phyloP scores from a whole-genome alignment of 768 basidiomycete species.

The Floccularia luteovirens region DNA sequence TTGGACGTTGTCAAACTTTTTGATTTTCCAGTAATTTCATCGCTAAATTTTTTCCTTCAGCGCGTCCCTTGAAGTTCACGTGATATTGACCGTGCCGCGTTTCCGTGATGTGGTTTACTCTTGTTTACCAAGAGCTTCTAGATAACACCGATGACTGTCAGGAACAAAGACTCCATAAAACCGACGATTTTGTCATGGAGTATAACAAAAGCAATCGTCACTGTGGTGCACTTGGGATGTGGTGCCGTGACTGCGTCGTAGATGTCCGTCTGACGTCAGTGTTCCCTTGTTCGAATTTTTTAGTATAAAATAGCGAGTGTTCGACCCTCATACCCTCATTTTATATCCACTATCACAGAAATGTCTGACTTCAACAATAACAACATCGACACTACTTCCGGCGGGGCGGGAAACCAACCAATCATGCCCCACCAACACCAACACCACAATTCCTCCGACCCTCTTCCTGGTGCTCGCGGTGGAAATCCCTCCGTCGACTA shows the following conservation, averaged over 20 bases:
- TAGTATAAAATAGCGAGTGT: no score
- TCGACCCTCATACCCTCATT: neutral
- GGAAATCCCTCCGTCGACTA: slow-evolving; percentile 26
- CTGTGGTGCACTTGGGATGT: neutral
- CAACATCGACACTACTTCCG: no score
- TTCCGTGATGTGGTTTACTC: no score
- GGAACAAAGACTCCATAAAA: neutral
- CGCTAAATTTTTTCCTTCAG: neutral
- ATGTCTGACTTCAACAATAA: neutral
- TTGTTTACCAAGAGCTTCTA: neutral
- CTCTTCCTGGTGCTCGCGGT: slow-evolving; percentile 34
- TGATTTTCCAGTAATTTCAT: neutral
- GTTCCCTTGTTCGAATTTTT: neutral
- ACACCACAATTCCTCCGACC: slow-evolving; percentile 39
- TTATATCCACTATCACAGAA: neutral
- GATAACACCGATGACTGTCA: neutral
- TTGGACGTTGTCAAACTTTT: neutral
- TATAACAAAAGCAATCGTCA: neutral
- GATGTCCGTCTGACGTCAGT: neutral
- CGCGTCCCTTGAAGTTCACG: neutral
- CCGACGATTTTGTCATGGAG: neutral
- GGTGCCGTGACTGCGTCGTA: neutral
- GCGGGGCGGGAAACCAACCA: slow-evolving; percentile 1
- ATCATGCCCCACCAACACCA: slow-evolving; percentile 23
- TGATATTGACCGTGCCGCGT: no score